These are phyloP conservation scores for Vaccinium darrowii DNA, from an alignment of 148 eudicot species.

Conservation along the genomic window DNA sequence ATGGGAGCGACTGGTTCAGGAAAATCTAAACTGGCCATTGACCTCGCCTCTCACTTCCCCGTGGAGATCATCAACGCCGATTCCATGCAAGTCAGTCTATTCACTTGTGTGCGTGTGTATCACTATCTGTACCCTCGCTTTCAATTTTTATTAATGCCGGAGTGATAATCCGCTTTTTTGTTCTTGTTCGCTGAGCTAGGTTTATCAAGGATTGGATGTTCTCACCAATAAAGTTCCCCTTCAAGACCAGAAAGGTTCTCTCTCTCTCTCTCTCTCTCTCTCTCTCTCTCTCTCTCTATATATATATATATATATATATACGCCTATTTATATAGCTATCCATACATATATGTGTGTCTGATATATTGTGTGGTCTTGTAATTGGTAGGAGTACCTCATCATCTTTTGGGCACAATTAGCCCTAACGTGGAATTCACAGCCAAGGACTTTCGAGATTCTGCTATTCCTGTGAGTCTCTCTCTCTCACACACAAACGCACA, in stretches of 20 bases:
- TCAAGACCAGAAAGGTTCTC: slow-evolving; percentile 68
- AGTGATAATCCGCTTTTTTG: not conserved
- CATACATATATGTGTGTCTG: not conserved
- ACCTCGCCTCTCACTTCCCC: slow-evolving; percentile 75
- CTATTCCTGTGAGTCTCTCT: slow-evolving; percentile 49
- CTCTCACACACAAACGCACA: not conserved
- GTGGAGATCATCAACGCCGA: slow-evolving; percentile 86
- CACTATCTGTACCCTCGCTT: not conserved
- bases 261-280: slow-evolving; percentile 3
- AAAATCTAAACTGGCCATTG: slow-evolving; percentile 72
- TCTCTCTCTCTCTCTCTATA: not conserved
- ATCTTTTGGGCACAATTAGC: slow-evolving; percentile 74
- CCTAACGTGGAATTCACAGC: slow-evolving; percentile 77
- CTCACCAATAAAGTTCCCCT: slow-evolving; percentile 87
- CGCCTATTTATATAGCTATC: no score
- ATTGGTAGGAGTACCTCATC: slow-evolving; percentile 78
- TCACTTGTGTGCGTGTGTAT: no score
- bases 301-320: no score
- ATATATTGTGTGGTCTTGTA: not conserved
- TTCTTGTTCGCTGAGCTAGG: slow-evolving; percentile 20
- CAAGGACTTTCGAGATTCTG: slow-evolving; percentile 81
- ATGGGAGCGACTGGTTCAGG: slow-evolving; percentile 96
- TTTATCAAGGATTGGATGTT: slow-evolving; percentile 78
- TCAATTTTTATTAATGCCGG: no score
- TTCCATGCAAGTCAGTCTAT: slow-evolving; percentile 67